A percentile compares a stretch with the other conserved stretches of the same genome.
These are phyloP conservation scores for Hemileccinum impolitum DNA, from an alignment of 768 basidiomycete species.

Conservation along the genomic window DNA sequence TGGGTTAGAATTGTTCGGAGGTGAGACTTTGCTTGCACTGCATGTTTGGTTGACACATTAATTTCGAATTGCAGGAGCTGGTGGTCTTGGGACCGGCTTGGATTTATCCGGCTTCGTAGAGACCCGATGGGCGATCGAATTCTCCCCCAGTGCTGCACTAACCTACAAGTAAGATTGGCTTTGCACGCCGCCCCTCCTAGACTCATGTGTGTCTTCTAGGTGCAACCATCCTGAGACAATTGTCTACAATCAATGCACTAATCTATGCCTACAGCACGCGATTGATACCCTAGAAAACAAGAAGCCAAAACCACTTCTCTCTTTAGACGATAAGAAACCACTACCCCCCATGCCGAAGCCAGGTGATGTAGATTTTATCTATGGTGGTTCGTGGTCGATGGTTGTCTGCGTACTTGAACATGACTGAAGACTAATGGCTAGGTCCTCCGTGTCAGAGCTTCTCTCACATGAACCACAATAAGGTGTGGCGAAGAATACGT, in stretches of 20 bases:
- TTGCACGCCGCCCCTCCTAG: neutral
- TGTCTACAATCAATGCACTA: conserved; percentile 67
- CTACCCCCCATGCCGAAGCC: conserved; percentile 51
- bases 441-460: conserved; percentile 80
- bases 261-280: conserved; percentile 55
- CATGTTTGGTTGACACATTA: neutral
- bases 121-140: conserved; percentile 69
- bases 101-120: conserved; percentile 58
- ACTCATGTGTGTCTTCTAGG: conserved; percentile 33
- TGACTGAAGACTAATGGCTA: conserved; percentile 21
- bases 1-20: conserved; percentile 68
- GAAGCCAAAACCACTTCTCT: conserved; percentile 36
- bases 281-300: conserved; percentile 45
- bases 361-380: conserved; percentile 67
- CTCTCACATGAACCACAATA: conserved; percentile 58
- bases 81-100: conserved; percentile 69
- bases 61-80: conserved; percentile 50
- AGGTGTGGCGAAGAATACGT: conserved; percentile 33
- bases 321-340: conserved; percentile 38
- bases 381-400: conserved; percentile 50
- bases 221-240: conserved; percentile 55
- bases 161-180: conserved; percentile 52
- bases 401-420: neutral
- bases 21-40: conserved; percentile 33
- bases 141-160: conserved; percentile 56